Evolutionary conservation across 2,329 filamentous ascomycete species (phyloP), one percentile per base, ranked within the genome.

Genomic region (Westerdykella ornata): DNA sequence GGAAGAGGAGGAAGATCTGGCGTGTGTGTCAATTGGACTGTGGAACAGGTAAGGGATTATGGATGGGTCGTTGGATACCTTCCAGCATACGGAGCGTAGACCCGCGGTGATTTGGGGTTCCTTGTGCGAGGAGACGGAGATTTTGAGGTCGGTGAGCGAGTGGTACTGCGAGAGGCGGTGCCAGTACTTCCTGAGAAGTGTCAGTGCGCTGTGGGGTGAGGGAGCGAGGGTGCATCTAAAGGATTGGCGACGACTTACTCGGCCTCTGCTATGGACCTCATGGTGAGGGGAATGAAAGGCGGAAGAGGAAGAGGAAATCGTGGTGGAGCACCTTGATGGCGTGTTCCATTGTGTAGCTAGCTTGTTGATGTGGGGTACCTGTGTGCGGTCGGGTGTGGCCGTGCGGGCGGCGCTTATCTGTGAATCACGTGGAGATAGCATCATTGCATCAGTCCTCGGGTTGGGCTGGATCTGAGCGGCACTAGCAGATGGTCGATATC

Each of bases 31-130:
- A 37, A 31, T 43, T 38, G 14, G 30, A 49, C 46, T 33, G 40
- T 6, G 20, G 29, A 14, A 14, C 19, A n/a, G n/a, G 17, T 4
- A 12, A 22, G 7, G 19, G 18, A n/a, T n/a, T 38, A 22, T 31
- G 17, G 12, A 3, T 8, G 32, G 8, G 28, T 22, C 53, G 54
- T n/a, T n/a, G n/a, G n/a, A n/a, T 60, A 84, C 85, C 79, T 95
- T 96, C 90, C 90, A 97, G 66, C 85, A 94, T 29, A 94, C 76
- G 3, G 90, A 96, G 42, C 89, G 81, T 49, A 88, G 78, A 12
- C 87, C 88, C 35, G 80, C 75, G 68, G 62, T 75, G 20, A 65
- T 58, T 31, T 53, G 59, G 32, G 60, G 60, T 20, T 62, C 59
- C 37, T 53, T 60, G 47, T 65, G 60, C 34, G 60, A 56, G 26